Evolutionary conservation across 345 rosid species (phyloP).

Genomic region (Barbarea vulgaris): DNA sequence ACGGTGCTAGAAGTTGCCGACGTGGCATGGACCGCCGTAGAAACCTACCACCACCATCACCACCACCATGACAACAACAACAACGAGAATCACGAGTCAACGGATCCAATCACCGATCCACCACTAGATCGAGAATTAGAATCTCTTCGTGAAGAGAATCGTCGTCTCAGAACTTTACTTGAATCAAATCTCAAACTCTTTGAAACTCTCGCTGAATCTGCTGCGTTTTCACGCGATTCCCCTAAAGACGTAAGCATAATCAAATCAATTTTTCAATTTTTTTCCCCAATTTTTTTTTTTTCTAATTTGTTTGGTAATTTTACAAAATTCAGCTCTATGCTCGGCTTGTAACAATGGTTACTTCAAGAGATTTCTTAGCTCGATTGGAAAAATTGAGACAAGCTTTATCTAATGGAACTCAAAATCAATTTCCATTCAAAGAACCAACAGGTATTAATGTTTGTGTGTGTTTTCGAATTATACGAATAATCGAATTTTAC

Average conservation of each 20-base stretch:
- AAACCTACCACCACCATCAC: constrained; percentile 61
- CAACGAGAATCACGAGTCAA: constrained; percentile 20
- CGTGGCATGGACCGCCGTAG: constrained; percentile 83
- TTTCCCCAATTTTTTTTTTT: not conserved
- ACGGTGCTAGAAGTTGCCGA: constrained; percentile 97
- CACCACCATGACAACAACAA: constrained; percentile 15
- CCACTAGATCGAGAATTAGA: constrained; percentile 58
- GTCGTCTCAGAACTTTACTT: constrained; percentile 60
- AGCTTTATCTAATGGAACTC: constrained; percentile 50
- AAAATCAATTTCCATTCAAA: constrained; percentile 73
- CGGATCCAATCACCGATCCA: constrained; percentile 22
- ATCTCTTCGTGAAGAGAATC: constrained; percentile 63
- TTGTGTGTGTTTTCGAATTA: constrained; percentile 20
- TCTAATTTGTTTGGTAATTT: not conserved
- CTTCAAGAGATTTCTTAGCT: constrained; percentile 70
- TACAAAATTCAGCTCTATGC: constrained; percentile 52
- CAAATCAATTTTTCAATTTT: not conserved
- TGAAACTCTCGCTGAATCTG: constrained; percentile 66
- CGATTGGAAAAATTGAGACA: constrained; percentile 55
- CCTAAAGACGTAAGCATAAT: constrained; percentile 70
- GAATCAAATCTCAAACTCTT: constrained; percentile 77
- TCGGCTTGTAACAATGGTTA: constrained; percentile 63
- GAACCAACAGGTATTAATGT: constrained; percentile 96
- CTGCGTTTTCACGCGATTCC: constrained; percentile 61
- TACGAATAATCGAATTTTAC: not conserved